Evolutionary conservation across 73 alveolate species (phyloP).

Genomic region (Blepharisma stoltei): DNA sequence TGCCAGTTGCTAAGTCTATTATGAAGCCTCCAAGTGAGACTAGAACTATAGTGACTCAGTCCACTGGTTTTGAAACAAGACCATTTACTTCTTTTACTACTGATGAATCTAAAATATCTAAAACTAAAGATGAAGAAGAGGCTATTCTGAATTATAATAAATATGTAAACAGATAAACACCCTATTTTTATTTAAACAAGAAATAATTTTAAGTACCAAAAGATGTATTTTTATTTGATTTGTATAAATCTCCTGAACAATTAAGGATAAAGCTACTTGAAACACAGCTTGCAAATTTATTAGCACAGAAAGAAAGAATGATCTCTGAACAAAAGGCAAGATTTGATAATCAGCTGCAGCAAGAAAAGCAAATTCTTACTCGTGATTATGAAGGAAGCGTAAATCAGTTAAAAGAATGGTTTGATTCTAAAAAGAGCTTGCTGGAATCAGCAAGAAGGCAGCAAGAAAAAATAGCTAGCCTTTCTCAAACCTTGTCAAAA

Average conservation of each 20-base stretch:
- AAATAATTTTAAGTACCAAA: too few relatives aligned
- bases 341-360: not conserved
- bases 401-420: not conserved
- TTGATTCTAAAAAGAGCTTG: not conserved
- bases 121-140: too few relatives aligned
- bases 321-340: conserved; percentile 10
- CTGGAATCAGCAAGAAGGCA: not conserved
- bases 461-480: not conserved
- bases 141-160: too few relatives aligned
- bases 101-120: too few relatives aligned
- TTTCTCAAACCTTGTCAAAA: not conserved
- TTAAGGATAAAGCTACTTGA: not conserved
- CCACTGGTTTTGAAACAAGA: too few relatives aligned
- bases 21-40: too few relatives aligned
- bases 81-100: too few relatives aligned
- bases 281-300: not conserved
- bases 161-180: too few relatives aligned
- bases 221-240: too few relatives aligned
- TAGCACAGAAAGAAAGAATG: not conserved
- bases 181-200: too few relatives aligned
- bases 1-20: not conserved
- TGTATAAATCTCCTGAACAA: too few relatives aligned
- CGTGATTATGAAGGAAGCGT: not conserved
- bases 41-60: too few relatives aligned
- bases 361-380: not conserved